These are phyloP conservation scores for Cymbidium sinense DNA, from an alignment of 106 monocot genomes.

Conservation along the genomic window DNA sequence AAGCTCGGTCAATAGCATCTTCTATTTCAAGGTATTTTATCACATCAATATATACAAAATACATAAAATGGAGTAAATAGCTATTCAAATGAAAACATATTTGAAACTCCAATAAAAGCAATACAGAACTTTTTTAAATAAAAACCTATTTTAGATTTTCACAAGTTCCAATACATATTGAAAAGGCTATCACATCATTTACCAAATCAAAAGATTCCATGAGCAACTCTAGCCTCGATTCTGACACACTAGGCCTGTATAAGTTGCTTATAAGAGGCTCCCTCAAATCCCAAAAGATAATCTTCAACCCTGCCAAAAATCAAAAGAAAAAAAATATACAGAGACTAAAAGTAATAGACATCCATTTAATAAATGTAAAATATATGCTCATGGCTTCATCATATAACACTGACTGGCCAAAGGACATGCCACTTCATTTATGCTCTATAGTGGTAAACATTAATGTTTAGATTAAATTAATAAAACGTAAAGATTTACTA, in stretches of 20 bases:
- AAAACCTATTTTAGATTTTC: background rate
- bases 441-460: background rate
- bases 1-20: background rate
- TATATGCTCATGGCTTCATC: background rate
- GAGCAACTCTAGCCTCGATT: slow-evolving; percentile 57
- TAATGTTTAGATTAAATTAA: background rate
- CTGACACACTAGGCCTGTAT: slow-evolving; percentile 73
- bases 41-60: background rate
- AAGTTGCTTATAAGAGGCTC: slow-evolving; percentile 76
- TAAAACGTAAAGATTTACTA: background rate
- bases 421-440: background rate
- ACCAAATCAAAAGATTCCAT: slow-evolving; percentile 82
- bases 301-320: slow-evolving; percentile 56
- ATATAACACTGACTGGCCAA: background rate
- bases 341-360: background rate
- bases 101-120: background rate
- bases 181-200: slow-evolving; percentile 14
- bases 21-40: background rate
- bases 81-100: background rate
- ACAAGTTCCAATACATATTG: background rate
- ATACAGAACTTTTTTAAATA: background rate
- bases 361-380: background rate
- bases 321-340: background rate
- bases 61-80: too few relatives aligned
- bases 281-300: slow-evolving; percentile 94